phyloP scores from a whole-genome alignment of 306 rosid genomes.

The Acacia crassicarpa region DNA sequence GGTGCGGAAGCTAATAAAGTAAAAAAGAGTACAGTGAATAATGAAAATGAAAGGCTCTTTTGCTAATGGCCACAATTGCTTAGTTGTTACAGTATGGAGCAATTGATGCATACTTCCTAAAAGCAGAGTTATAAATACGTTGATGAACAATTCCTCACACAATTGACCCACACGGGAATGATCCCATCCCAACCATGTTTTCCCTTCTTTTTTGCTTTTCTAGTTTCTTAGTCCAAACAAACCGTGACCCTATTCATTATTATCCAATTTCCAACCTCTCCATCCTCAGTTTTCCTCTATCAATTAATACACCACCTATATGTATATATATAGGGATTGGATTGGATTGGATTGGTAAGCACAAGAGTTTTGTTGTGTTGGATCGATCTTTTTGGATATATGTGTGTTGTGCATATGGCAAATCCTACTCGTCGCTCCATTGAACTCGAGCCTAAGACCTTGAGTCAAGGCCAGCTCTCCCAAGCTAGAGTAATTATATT shows the following conservation, averaged over 20 bases:
- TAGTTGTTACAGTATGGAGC: background rate
- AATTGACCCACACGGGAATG: background rate
- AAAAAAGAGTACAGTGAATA: background rate
- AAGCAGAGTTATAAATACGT: no score
- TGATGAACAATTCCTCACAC: background rate
- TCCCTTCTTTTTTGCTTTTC: slow-evolving; percentile 7
- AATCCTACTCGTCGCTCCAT: slow-evolving; percentile 56
- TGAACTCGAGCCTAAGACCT: slow-evolving; percentile 83
- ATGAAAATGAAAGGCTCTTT: slow-evolving; percentile 17
- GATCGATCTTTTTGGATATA: slow-evolving; percentile 14
- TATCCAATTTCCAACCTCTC: background rate
- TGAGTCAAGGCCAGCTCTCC: slow-evolving; percentile 57
- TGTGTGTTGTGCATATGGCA: slow-evolving; percentile 42
- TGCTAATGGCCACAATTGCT: slow-evolving; percentile 23
- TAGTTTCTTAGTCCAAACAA: slow-evolving; percentile 2
- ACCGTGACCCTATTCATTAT: slow-evolving; percentile 46
- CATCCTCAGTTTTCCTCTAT: background rate
- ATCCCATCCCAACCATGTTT: background rate
- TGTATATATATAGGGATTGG: background rate
- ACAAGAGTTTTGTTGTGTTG: slow-evolving; percentile 23
- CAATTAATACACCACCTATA: background rate
- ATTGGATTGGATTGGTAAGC: background rate
- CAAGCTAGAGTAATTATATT: slow-evolving; percentile 57
- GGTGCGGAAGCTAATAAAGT: background rate
- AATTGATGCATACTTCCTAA: background rate